Evolutionary conservation across 805 yeast species (phyloP).

Genomic region (Ogataea siamensis): DNA sequence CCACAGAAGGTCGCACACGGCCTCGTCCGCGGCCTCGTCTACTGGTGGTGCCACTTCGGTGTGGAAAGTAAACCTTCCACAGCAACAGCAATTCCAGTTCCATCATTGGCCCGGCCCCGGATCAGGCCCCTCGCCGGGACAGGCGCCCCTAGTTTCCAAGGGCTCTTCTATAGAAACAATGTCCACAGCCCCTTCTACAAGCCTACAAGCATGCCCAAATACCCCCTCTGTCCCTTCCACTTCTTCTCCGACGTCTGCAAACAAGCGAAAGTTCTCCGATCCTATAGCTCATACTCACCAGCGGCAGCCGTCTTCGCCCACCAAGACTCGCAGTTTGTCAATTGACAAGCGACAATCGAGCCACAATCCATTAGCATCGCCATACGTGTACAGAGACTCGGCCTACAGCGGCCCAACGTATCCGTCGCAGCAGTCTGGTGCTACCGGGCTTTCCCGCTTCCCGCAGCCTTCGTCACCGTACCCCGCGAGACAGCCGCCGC

Average conservation of each 20-base stretch:
- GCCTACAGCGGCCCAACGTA: constrained; percentile 9
- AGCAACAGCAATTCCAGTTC: constrained; percentile 35
- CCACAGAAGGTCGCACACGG: constrained; percentile 31
- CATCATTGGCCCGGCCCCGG: constrained; percentile 37
- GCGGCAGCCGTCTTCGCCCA: constrained; percentile 15
- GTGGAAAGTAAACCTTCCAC: constrained; percentile 34
- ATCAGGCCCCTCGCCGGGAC: constrained; percentile 1
- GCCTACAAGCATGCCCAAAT: constrained; percentile 3
- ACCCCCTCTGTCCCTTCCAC: constrained; percentile 14
- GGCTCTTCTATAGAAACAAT: constrained; percentile 11
- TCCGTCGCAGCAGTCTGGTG: constrained; percentile 8
- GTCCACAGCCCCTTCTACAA: constrained; percentile 3
- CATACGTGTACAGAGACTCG: constrained; percentile 23
- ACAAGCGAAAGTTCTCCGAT: constrained; percentile 20
- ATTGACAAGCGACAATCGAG: constrained; percentile 21
- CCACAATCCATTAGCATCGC: constrained; percentile 22
- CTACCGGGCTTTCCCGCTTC: constrained; percentile 10
- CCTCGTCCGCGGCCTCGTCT: constrained; percentile 22
- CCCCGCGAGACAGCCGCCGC: constrained; percentile 15
- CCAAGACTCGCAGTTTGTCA: constrained; percentile 10
- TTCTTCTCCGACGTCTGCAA: constrained; percentile 20
- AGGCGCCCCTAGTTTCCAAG: constrained; percentile 4
- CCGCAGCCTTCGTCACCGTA: constrained; percentile 17
- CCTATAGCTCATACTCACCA: constrained; percentile 7
- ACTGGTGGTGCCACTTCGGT: constrained; percentile 33